Evolutionary conservation across 371 early-diverging fungal species (phyloP).

Genomic region (Quaeritorhiza haematococci): DNA sequence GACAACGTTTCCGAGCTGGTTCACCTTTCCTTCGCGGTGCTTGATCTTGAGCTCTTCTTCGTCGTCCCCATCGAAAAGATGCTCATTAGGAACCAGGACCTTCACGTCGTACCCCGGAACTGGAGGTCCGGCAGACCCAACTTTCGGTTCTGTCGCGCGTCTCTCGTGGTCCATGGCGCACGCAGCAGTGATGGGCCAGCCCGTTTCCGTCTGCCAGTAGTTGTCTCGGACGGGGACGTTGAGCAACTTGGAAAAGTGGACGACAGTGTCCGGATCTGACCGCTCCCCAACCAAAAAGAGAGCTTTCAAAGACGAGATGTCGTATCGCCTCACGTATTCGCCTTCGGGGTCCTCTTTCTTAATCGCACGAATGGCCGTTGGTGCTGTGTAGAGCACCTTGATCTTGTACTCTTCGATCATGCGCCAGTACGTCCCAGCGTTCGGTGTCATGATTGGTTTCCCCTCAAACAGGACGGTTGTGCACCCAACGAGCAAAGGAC

Average conservation of each 20-base stretch:
- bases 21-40: constrained; percentile 52
- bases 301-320: constrained; percentile 76
- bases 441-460: constrained; percentile 81
- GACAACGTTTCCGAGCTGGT: constrained; percentile 70
- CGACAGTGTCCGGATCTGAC: constrained; percentile 92
- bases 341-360: constrained; percentile 85
- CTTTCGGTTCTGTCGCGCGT: constrained; percentile 12
- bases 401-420: constrained; percentile 73
- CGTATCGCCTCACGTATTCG: constrained; percentile 69
- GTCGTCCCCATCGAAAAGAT: constrained; percentile 8
- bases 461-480: constrained; percentile 89
- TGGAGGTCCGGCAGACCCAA: constrained; percentile 68
- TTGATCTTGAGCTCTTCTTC: background rate
- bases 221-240: constrained; percentile 72
- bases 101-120: constrained; percentile 74
- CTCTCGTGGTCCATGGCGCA: constrained; percentile 28
- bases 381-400: constrained; percentile 98
- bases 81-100: constrained; percentile 36
- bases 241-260: constrained; percentile 67
- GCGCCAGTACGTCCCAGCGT: constrained; percentile 76
- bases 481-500: constrained; percentile 77
- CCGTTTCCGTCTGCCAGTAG: constrained; percentile 60
- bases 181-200: constrained; percentile 73
- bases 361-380: constrained; percentile 94
- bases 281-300: constrained; percentile 98